Conservation (phyloP, 1,284 basidiomycete species). For the Mycosarcoma maydis region DNA sequence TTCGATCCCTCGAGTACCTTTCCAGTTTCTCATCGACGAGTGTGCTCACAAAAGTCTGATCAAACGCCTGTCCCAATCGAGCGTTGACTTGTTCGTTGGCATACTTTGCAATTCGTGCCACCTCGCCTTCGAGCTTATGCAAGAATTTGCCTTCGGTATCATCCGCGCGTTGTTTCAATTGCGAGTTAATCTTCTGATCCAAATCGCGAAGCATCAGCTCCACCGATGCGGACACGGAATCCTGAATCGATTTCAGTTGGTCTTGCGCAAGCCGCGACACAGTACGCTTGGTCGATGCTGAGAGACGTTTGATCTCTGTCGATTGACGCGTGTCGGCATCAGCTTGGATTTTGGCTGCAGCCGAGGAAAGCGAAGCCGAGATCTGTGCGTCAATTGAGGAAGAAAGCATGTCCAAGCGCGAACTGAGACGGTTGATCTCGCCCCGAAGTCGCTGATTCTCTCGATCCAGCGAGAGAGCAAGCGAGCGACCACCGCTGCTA, state of each 20-base stretch:
- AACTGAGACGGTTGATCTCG: conserved; percentile 21
- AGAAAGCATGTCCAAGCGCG: conserved; percentile 24
- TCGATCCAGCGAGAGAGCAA: conserved; percentile 16
- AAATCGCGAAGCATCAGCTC: conserved; percentile 43
- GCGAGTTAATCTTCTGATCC: conserved; percentile 24
- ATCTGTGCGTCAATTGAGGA: conserved; percentile 32
- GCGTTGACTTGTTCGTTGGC: conserved; percentile 43
- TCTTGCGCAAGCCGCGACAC: conserved; percentile 40
- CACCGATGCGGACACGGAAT: conserved; percentile 27
- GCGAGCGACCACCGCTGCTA: background rate
- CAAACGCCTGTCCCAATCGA: conserved; percentile 33
- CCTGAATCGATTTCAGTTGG: conserved; percentile 34
- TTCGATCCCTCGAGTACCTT: conserved; percentile 28
- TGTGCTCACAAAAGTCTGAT: conserved; percentile 28
- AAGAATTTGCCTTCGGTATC: conserved; percentile 37
- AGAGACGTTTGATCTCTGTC: conserved; percentile 21
- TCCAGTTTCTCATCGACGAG: conserved; percentile 31
- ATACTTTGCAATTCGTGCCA: conserved; percentile 24
- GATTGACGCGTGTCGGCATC: conserved; percentile 28
- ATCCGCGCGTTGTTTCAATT: conserved; percentile 42
- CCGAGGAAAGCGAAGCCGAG: conserved; percentile 17
- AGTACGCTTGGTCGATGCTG: conserved; percentile 27
- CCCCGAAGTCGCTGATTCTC: conserved; percentile 32
- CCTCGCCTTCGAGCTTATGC: conserved; percentile 24
- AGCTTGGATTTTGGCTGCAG: conserved; percentile 22